Percentiles rank a stretch among this genome's conserved stretches.
Evolutionary conservation across 169 alveolate species (phyloP).

Genomic region (Theileria equi): DNA sequence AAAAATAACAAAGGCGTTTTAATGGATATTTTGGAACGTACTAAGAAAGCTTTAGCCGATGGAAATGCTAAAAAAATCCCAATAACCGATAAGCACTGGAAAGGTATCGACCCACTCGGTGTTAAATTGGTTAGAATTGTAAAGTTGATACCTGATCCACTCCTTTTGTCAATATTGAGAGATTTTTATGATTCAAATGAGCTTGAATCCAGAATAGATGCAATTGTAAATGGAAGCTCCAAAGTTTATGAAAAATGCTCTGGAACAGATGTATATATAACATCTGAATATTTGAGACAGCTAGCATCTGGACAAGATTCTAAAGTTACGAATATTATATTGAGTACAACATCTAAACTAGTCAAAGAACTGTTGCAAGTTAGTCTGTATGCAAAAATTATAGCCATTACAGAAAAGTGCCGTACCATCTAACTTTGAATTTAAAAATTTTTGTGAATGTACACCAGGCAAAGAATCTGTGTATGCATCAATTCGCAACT

Average conservation of each 20-base stretch:
- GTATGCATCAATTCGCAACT: too few species aligned
- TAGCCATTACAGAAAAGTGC: too few species aligned
- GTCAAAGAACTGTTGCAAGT: constrained; percentile 8
- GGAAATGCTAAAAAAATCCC: constrained; percentile 8
- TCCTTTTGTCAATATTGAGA: constrained; percentile 19
- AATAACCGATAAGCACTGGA: constrained; percentile 33
- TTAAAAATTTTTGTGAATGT: too few species aligned
- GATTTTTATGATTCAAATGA: constrained; percentile 26
- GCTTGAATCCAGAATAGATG: constrained; percentile 16
- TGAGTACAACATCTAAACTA: neutral
- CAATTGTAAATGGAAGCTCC: neutral
- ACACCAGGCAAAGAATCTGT: too few species aligned
- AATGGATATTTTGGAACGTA: constrained; percentile 10
- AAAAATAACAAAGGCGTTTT: constrained; percentile 18
- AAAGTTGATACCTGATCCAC: constrained; percentile 21
- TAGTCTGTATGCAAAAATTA: too few species aligned
- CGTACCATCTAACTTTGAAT: too few species aligned
- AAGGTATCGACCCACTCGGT: constrained; percentile 50
- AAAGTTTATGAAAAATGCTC: constrained; percentile 1
- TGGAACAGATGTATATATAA: neutral
- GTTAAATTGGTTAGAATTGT: constrained; percentile 41
- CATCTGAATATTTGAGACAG: neutral
- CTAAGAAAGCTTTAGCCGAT: constrained; percentile 7
- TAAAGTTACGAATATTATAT: neutral
- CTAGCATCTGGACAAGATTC: constrained; percentile 5